A percentile compares a stretch with the other conserved stretches of the same genome.
Conservation (phyloP, 2,329 filamentous ascomycete genomes). For the Zymoseptoria tritici region DNA sequence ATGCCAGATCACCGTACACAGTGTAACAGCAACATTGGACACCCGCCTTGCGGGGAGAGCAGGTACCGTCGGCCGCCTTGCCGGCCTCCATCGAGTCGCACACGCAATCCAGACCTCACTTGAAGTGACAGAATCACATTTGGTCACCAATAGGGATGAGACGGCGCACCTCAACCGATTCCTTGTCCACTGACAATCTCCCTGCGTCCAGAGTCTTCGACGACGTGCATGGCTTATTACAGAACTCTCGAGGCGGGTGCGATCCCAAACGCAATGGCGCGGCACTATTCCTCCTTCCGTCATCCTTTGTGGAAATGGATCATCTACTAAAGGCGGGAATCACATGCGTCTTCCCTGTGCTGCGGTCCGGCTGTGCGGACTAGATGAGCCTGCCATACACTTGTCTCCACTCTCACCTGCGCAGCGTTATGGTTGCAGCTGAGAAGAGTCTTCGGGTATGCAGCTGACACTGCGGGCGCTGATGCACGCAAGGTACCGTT, state of each 20-base stretch:
- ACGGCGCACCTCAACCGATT: background rate
- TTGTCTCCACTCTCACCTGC: background rate
- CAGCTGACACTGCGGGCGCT: background rate
- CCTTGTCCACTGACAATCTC: background rate
- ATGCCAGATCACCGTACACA: background rate
- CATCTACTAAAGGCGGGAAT: background rate
- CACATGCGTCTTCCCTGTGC: background rate
- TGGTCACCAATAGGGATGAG: background rate
- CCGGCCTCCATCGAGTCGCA: background rate
- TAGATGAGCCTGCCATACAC: background rate
- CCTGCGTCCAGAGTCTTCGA: background rate
- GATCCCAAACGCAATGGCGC: slow-evolving; percentile 8
- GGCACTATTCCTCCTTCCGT: slow-evolving; percentile 1
- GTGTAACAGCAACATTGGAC: background rate
- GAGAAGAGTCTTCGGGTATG: background rate
- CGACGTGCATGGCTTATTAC: background rate
- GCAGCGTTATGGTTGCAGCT: background rate
- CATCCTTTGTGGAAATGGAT: slow-evolving; percentile 7
- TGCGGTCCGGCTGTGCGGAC: background rate
- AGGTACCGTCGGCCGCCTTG: background rate
- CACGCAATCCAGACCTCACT: background rate
- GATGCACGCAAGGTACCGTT: background rate
- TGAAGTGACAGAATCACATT: background rate
- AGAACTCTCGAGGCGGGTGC: background rate
- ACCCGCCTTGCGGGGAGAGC: background rate